Percentiles rank a stretch among this genome's conserved stretches.
phyloP scores from a whole-genome alignment of 2,329 filamentous ascomycete genomes.

The Penicillium sp. region DNA sequence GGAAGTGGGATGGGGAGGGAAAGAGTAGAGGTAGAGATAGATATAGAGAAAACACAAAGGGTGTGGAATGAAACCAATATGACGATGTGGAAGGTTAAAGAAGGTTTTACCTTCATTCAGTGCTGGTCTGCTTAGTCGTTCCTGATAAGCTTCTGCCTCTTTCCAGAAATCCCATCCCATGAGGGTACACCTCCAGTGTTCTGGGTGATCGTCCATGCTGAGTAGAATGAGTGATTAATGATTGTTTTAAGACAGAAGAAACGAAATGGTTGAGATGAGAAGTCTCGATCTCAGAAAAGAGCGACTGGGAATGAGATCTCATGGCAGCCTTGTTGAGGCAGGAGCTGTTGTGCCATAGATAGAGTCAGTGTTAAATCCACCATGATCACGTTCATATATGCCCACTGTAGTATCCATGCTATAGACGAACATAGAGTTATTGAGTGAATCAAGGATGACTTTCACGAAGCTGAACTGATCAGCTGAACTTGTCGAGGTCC shows the following conservation, averaged over 20 bases:
- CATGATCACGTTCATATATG: neutral
- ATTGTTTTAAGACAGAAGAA: neutral
- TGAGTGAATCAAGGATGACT: neutral
- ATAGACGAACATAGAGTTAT: neutral
- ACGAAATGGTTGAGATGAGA: neutral
- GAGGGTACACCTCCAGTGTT: conserved; percentile 28
- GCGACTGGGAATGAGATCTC: neutral
- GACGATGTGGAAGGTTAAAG: neutral
- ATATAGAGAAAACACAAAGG: neutral
- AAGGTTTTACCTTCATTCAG: neutral
- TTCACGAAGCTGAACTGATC: neutral
- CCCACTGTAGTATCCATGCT: neutral
- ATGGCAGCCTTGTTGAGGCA: neutral
- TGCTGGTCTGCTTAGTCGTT: conserved; percentile 13
- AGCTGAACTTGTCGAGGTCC: conserved; percentile 2
- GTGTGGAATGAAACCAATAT: neutral
- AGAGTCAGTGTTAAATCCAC: neutral
- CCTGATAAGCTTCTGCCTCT: conserved; percentile 19
- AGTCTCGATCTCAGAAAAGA: neutral
- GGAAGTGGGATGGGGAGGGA: neutral
- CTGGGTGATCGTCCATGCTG: conserved; percentile 20
- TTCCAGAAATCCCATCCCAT: conserved; percentile 32
- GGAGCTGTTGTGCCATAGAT: neutral
- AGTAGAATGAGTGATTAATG: too few species aligned
- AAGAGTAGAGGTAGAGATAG: neutral